Base-by-base conservation (phyloP, 768 basidiomycete species). In the Strobilomyces dryophilus region DNA sequence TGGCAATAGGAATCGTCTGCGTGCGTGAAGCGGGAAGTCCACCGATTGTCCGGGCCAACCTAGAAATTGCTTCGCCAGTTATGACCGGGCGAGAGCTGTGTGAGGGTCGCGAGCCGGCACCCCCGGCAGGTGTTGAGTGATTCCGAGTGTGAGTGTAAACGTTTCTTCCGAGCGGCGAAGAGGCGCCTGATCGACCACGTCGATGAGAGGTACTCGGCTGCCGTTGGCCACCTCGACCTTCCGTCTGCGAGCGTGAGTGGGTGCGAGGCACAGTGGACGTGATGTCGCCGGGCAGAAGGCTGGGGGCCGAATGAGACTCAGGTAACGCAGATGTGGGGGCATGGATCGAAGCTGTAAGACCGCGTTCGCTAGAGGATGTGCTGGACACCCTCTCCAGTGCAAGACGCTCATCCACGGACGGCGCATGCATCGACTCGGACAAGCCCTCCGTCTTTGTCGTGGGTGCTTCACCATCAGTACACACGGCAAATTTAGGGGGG, bases 41-140 rank as follows among this genome's bases (percentile, higher is more conserved):
- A 21, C 81, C 84, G 37, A 89, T 82, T 10, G 84, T 82, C 58
- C 79, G 76, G 26, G 81, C 83, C 31, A 91, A 66, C 52, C 75
- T 75, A 12, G 87, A 83, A 47, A 89, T 78, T 3, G 87, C 89
- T 46, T 85, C 87, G 12, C 76, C 83, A 6, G 85, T 85, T 59
- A 91, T 79, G 41, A 90, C 76, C n/a, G 89, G 89, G 10, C 89
- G 78, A 12, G 58, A 74, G 32, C 73, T 55, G 56, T 82, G 79
- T 17, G 71, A 66, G 18, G 66, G 48, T 21, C 81, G 78, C 45
- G 77, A 71, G 36, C 64, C 67, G 37, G 61, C 61, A 50, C 55
- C 62, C 51, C 75, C 68, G 1, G 73, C 65, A 45, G 83, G 79
- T 8, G 85, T 77, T 0, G 88, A 89, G 57, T 85, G 85, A 40